Evolutionary conservation across 495 filamentous ascomycete species (phyloP).

Genomic region (Glutinoglossum americanum): DNA sequence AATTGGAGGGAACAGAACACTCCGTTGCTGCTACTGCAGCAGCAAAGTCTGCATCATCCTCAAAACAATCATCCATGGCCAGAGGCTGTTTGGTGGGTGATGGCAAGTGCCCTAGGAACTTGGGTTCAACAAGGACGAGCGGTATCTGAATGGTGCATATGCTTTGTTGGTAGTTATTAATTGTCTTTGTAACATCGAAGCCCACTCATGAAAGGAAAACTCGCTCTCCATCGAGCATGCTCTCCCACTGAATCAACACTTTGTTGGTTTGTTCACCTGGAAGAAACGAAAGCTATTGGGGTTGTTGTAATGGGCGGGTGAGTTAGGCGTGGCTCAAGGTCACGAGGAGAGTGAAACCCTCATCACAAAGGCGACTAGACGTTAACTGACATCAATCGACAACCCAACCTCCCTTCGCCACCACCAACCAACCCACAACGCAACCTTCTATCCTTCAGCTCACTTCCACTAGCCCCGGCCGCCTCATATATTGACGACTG

Average conservation of each 20-base stretch:
- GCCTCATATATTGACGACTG: not conserved
- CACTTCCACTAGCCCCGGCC: not conserved
- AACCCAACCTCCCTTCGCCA: not conserved
- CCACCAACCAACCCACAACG: not conserved
- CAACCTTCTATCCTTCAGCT: not conserved
- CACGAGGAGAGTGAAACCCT: not conserved
- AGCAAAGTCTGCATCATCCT: conserved; percentile 34
- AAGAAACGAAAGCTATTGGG: too few species aligned
- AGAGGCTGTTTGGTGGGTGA: not conserved
- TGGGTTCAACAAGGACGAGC: too few species aligned
- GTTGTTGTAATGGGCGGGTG: too few species aligned
- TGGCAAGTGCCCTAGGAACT: too few species aligned
- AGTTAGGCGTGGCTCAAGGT: not conserved
- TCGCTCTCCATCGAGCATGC: too few species aligned
- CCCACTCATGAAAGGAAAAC: not conserved
- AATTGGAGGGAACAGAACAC: conserved; percentile 7
- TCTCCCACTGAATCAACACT: too few species aligned
- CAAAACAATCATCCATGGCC: conserved; percentile 37
- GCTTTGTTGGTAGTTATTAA: too few species aligned
- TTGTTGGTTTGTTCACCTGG: too few species aligned
- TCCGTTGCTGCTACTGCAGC: conserved; percentile 28
- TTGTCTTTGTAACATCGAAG: too few species aligned
- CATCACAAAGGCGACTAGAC: not conserved
- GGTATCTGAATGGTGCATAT: too few species aligned
- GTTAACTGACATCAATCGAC: not conserved